Conservation (phyloP, 2,329 filamentous ascomycete genomes). For the Amauroascus verrucosus region DNA sequence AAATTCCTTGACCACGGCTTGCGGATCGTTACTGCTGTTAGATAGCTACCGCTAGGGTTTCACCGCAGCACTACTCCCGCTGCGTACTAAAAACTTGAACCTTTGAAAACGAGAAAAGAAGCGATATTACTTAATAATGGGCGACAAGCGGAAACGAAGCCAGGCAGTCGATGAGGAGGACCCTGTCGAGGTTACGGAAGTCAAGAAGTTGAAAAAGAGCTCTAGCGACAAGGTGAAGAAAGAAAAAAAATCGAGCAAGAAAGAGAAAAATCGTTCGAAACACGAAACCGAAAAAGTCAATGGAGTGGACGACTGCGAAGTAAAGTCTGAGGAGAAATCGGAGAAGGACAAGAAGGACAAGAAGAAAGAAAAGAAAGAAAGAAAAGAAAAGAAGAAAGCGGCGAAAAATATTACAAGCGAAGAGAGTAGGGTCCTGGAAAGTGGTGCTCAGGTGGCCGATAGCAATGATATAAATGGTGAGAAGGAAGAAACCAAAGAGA, state of each 20-base stretch:
- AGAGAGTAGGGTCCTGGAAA: constrained; percentile 14
- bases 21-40: neutral
- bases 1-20: neutral
- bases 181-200: constrained; percentile 9
- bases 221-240: constrained; percentile 11
- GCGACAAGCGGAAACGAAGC: constrained; percentile 18
- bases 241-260: constrained; percentile 14
- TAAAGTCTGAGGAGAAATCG: neutral
- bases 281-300: constrained; percentile 12
- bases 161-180: constrained; percentile 12
- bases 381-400: constrained; percentile 2
- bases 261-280: constrained; percentile 14
- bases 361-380: constrained; percentile 13
- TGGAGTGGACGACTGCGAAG: neutral
- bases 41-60: neutral
- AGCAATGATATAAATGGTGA: constrained; percentile 22
- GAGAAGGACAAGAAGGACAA: constrained; percentile 1
- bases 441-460: neutral
- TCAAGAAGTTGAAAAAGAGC: constrained; percentile 15
- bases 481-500: constrained; percentile 21
- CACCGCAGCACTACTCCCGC: neutral
- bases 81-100: neutral
- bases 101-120: neutral
- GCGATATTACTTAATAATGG: constrained; percentile 12
- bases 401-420: constrained; percentile 18